A percentile compares a stretch with the other conserved stretches of the same genome.
Evolutionary conservation across 768 basidiomycete species (phyloP).

Genomic region (Pisolithus marmoratus): DNA sequence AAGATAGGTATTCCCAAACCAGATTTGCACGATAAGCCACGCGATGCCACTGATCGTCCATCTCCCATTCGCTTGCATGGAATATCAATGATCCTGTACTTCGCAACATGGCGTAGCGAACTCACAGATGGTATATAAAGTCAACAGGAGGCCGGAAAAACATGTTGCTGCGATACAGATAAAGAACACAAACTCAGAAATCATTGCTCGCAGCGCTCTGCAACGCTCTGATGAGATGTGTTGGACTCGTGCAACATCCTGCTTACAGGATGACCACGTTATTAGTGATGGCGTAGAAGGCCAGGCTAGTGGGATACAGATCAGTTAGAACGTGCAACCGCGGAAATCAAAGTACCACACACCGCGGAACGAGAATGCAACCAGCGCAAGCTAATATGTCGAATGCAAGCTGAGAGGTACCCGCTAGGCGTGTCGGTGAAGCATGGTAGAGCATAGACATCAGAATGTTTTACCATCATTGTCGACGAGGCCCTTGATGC

Average conservation of each 20-base stretch:
- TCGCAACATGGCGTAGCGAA: neutral
- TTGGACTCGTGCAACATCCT: neutral
- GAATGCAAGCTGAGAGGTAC: constrained; percentile 58
- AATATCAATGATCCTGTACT: constrained; percentile 19
- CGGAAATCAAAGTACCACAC: constrained; percentile 5
- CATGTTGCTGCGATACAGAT: constrained; percentile 71
- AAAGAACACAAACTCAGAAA: constrained; percentile 73
- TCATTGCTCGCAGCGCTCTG: constrained; percentile 80
- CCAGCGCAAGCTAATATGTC: constrained; percentile 82
- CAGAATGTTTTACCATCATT: constrained; percentile 40
- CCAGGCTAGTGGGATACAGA: constrained; percentile 40
- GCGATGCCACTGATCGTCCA: constrained; percentile 47
- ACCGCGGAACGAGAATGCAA: constrained; percentile 83
- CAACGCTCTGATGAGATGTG: constrained; percentile 2
- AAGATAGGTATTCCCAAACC: constrained; percentile 76
- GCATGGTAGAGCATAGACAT: neutral
- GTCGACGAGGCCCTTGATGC: constrained; percentile 54
- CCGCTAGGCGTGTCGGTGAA: constrained; percentile 25
- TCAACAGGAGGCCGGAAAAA: constrained; percentile 71
- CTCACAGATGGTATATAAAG: constrained; percentile 47
- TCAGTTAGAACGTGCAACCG: neutral
- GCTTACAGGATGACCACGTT: constrained; percentile 74
- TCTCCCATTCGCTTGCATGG: constrained; percentile 21
- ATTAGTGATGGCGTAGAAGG: constrained; percentile 75
- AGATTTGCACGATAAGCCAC: constrained; percentile 84